phyloP scores from a whole-genome alignment of 192 early-diverging fungal genomes.

The Coemansia umbellata region DNA sequence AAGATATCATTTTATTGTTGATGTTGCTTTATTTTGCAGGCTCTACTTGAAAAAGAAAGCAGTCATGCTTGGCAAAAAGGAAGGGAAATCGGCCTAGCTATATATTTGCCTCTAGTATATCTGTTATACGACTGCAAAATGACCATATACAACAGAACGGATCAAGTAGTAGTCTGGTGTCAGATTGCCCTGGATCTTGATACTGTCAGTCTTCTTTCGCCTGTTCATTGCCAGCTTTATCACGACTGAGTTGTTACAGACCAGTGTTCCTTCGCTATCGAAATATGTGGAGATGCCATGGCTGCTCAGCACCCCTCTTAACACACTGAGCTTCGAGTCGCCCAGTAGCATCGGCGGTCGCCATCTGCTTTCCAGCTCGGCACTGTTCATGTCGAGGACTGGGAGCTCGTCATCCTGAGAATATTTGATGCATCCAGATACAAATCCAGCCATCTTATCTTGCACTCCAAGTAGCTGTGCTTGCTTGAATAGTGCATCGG shows the following conservation, averaged over 20 bases:
- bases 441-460: conserved; percentile 35
- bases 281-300: conserved; percentile 81
- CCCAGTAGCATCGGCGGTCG: conserved; percentile 77
- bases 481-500: conserved; percentile 76
- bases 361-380: conserved; percentile 31
- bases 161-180: conserved; percentile 51
- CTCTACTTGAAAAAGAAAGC: neutral
- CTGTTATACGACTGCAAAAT: conserved; percentile 26
- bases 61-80: too few species aligned
- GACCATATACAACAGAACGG: conserved; percentile 49
- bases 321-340: conserved; percentile 78
- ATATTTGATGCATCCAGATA: conserved; percentile 73
- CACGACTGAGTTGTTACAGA: conserved; percentile 75
- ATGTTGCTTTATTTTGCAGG: too few species aligned
- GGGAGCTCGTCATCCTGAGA: conserved; percentile 62
- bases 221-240: conserved; percentile 34
- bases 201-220: conserved; percentile 10
- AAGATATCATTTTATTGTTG: neutral
- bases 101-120: too few species aligned
- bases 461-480: conserved; percentile 64
- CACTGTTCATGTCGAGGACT: conserved; percentile 61
- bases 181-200: conserved; percentile 45
- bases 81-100: neutral
- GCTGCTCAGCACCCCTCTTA: conserved; percentile 63
- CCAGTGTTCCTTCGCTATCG: conserved; percentile 74